Evolutionary conservation across 75 land plant species (phyloP), one percentile per base, ranked within the genome.

Genomic region (Isoetes taiwanensis): DNA sequence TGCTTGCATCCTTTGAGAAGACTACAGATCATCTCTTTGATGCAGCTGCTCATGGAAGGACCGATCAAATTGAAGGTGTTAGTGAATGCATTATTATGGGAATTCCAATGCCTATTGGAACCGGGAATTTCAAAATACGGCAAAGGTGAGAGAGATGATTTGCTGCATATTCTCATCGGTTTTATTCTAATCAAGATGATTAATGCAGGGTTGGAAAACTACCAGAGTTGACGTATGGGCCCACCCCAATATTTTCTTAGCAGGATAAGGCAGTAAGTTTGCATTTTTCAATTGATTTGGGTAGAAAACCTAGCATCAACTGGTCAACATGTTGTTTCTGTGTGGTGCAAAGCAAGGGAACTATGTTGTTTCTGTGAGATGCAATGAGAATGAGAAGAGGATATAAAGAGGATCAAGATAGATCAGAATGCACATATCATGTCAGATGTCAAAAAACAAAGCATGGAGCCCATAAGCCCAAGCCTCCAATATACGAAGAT

Each of bases 1-100:
- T 90, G 97, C 72, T 90, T 19, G 97, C 97, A 48, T 90, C 97
- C 17, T 90, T 90, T 80, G 97, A 90, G 74, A 82, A 86, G 63
- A 90, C 97, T 2, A 69, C 91, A 0, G 91, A 86, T 35, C 97
- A 85, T 58, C 74, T 90, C 27, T 90, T 85, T 66, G 80, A 80
- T 75, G 97, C 84, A 66, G 80, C 91, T 12, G 63, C 80, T 17
- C 80, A 67, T 54, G 97, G 97, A 30, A 72, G 82, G 55, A 70
- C 67, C 19, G 97, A 90, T 57, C 71, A 70, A 55, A 90, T 90
- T 61, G 97, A 85, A 56, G 97, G 97, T 34, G 97, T 90, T 0
- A 82, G 84, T 67, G 97, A 90, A 54, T 90, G 91, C 65, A 82
- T 90, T 43, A 85, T 90, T 41, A 85, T 82, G 97, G 97, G 97